Evolutionary conservation across 1,284 basidiomycete species (phyloP).

Genomic region (Volvariella surrecta): DNA sequence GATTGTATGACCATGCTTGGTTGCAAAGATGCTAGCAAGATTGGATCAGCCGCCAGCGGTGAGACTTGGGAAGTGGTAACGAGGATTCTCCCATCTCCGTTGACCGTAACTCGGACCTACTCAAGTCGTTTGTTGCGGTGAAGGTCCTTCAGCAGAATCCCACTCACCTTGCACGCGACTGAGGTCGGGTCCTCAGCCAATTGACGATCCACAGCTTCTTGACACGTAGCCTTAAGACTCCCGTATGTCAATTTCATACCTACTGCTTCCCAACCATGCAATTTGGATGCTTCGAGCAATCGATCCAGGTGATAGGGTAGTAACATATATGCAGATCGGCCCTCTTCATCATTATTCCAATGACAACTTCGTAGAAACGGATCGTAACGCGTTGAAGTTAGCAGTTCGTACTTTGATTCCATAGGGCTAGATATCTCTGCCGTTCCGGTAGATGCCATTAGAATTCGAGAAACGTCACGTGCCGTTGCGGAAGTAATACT

Average conservation of each 20-base stretch:
- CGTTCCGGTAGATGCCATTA: too few species aligned
- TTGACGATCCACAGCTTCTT: slow-evolving; percentile 28
- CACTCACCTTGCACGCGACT: slow-evolving; percentile 2
- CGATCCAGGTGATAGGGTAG: slow-evolving; percentile 52
- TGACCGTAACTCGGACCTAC: slow-evolving; percentile 53
- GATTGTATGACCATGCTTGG: slow-evolving; percentile 18
- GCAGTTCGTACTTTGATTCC: slow-evolving; percentile 26
- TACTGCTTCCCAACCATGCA: slow-evolving; percentile 41
- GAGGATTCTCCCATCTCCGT: slow-evolving; percentile 32
- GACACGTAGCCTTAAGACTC: slow-evolving; percentile 31
- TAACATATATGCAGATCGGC: slow-evolving; percentile 49
- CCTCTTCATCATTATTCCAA: slow-evolving; percentile 51
- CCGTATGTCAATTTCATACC: slow-evolving; percentile 25
- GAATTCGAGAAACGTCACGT: too few species aligned
- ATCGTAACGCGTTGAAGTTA: slow-evolving; percentile 55
- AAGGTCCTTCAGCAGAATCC: background rate
- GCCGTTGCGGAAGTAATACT: too few species aligned
- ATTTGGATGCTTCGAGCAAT: slow-evolving; percentile 36
- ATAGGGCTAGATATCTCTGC: too few species aligned
- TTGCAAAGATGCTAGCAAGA: background rate
- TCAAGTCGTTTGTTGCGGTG: background rate
- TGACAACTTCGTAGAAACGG: slow-evolving; percentile 28
- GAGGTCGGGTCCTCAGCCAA: slow-evolving; percentile 8
- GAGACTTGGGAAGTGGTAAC: slow-evolving; percentile 31
- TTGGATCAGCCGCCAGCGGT: slow-evolving; percentile 31